These are phyloP conservation scores for Elsinoe batatas DNA, from an alignment of 2,329 filamentous ascomycete genomes.

Conservation along the genomic window DNA sequence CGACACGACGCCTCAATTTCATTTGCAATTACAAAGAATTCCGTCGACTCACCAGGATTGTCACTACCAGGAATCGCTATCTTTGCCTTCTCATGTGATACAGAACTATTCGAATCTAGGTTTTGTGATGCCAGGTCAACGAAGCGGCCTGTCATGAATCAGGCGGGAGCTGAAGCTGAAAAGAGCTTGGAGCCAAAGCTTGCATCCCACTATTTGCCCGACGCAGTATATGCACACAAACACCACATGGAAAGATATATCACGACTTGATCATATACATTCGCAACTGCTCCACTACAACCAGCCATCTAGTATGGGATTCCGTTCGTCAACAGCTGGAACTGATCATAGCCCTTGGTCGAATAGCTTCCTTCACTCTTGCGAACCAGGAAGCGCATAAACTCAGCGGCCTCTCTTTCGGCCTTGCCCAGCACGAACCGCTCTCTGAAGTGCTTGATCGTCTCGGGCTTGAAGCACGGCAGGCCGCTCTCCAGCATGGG, in stretches of 20 bases:
- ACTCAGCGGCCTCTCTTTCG: slow-evolving; percentile 88
- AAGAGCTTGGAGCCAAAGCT: background rate
- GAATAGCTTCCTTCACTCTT: slow-evolving; percentile 86
- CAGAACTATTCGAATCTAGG: background rate
- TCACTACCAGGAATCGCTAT: background rate
- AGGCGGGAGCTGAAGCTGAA: slow-evolving; percentile 1
- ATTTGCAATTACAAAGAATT: background rate
- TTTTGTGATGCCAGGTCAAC: slow-evolving; percentile 10
- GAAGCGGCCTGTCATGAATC: background rate
- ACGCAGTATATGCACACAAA: background rate
- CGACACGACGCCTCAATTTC: background rate
- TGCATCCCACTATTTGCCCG: background rate
- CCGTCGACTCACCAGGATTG: background rate
- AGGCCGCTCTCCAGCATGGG: slow-evolving; percentile 94
- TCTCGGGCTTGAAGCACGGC: slow-evolving; percentile 96
- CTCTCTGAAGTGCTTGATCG: slow-evolving; percentile 82
- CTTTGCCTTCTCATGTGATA: background rate
- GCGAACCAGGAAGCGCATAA: slow-evolving; percentile 79
- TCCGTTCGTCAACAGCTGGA: slow-evolving; percentile 92
- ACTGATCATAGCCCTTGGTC: slow-evolving; percentile 94
- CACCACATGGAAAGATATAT: background rate
- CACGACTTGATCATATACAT: background rate
- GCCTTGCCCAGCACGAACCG: slow-evolving; percentile 85
- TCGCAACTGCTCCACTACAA: background rate
- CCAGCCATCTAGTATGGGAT: slow-evolving; percentile 65